Evolutionary conservation across 2,329 filamentous ascomycete genomes (phyloP), one percentile per base, ranked within the genome.

Genomic region (Helminthosporium solani): DNA sequence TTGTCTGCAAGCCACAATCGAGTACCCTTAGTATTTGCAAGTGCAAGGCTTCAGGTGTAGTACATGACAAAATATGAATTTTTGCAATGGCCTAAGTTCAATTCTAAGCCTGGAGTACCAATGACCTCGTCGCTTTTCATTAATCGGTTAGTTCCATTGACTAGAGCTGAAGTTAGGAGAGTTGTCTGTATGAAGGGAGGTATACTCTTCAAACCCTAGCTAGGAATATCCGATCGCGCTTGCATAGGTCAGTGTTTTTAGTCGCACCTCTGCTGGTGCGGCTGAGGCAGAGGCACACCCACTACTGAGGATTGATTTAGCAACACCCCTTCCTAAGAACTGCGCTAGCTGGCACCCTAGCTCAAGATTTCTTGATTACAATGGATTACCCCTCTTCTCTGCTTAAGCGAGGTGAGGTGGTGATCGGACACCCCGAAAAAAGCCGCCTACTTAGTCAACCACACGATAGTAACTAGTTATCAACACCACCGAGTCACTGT

Each of bases 1-100:
- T 39, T 9, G 19, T 30, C 38, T 33, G 38, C 27, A 40, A 40
- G 38, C 38, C 18, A 40, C 18, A 40, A 31, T 40, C 15, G 18
- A 40, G 31, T n/a, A n/a, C n/a, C 37, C 37, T 12, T 16, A 40
- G 30, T 30, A 30, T 23, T n/a, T n/a, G n/a, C 28, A 2, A 40
- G 37, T 38, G 36, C n/a, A 39, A 39, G 28, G 36, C 33, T 15
- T 36, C 33, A 3, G 21, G 15, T 19, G 4, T 34, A 16, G 7
- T n/a, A n/a, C n/a, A n/a, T n/a, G n/a, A n/a, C n/a, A n/a, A n/a
- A n/a, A n/a, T n/a, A n/a, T n/a, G n/a, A n/a, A n/a, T n/a, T n/a
- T n/a, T n/a, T n/a, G n/a, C n/a, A n/a, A n/a, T n/a, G n/a, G n/a
- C n/a, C n/a, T n/a, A n/a, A n/a, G n/a, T n/a, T n/a, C n/a, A n/a